Evolutionary conservation across 2,329 filamentous ascomycete genomes (phyloP), one percentile per base, ranked within the genome.

Genomic region (Coniochaeta sp.): DNA sequence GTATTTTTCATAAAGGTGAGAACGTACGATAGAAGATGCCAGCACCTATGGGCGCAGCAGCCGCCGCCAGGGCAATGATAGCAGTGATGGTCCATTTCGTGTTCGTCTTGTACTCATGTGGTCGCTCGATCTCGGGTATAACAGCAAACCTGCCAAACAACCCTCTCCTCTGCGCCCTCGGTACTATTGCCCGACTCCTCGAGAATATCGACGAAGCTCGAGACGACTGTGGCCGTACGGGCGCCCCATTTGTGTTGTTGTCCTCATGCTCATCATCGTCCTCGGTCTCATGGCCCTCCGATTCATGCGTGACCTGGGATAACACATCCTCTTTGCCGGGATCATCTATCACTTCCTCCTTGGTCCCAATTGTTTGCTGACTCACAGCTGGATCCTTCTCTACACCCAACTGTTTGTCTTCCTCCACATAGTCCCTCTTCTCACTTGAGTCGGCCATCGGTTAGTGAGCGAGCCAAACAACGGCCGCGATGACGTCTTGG

Each of bases 51-150:
- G 91, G 91, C 1, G 87, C 89, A 0, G 82, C 87, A 13, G 85
- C 83, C 1, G 82, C 90, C 2, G 89, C 89, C 14, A 91, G 63
- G 1, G 90, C 86, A 45, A 96, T 81, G 47, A 92, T 79, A 31
- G 82, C 74, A 0, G 91, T 95, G 57, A 96, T 83, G 54, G 81
- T 78, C 91, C 91, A 96, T 81, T 96, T 96, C 13, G 81, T 89
- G 48, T 71, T 78, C 30, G 81, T 79, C 10, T 77, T 71, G 63
- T 96, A 95, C 49, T 89, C 79, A 53, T 85, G 83, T 0, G 91
- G 87, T 28, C 85, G 76, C 45, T 88, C 82, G 13, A 95, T 82
- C 69, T 96, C 91, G 1, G 90, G 86, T 14, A 95, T 74, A 28
- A 95, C 54, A 1, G 87, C 74, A 12, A 95, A 73, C 32, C 78